Conservation (phyloP, 371 early-diverging fungal species). For the Mycotypha africana region DNA sequence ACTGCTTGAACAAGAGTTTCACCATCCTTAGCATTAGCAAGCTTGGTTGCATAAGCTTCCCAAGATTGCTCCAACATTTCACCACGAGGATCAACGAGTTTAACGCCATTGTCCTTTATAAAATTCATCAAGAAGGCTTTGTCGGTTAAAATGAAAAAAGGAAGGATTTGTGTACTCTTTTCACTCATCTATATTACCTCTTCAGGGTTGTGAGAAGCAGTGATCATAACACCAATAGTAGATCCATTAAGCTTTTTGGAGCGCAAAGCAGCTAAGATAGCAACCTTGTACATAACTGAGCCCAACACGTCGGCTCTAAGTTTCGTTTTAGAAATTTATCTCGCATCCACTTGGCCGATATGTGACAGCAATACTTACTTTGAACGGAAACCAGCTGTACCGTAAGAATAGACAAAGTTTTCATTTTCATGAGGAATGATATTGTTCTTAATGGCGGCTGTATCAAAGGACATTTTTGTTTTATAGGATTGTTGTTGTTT, state of each 20-base stretch:
- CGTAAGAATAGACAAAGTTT: conserved; percentile 70
- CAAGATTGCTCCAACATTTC: conserved; percentile 98
- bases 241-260: conserved; percentile 84
- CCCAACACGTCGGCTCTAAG: conserved; percentile 74
- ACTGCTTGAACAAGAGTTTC: conserved; percentile 62
- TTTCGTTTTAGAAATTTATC: neutral
- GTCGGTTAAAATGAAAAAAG: neutral
- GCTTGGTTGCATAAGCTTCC: conserved; percentile 89
- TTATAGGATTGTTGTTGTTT: no score
- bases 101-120: conserved; percentile 99
- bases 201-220: conserved; percentile 98
- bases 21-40: conserved; percentile 86
- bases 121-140: no score
- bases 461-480: conserved; percentile 24
- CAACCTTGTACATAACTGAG: conserved; percentile 93
- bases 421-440: conserved; percentile 26
- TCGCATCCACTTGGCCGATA: neutral
- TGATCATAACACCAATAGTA: conserved; percentile 98
- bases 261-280: conserved; percentile 88
- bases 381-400: conserved; percentile 97
- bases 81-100: conserved; percentile 98
- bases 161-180: neutral
- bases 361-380: conserved; percentile 41
- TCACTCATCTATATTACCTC: conserved; percentile 54
- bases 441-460: conserved; percentile 26